A percentile compares a stretch with the other conserved stretches of the same genome.
Conservation (phyloP, 148 eudicot species). For the Dianthus caryophyllus region DNA sequence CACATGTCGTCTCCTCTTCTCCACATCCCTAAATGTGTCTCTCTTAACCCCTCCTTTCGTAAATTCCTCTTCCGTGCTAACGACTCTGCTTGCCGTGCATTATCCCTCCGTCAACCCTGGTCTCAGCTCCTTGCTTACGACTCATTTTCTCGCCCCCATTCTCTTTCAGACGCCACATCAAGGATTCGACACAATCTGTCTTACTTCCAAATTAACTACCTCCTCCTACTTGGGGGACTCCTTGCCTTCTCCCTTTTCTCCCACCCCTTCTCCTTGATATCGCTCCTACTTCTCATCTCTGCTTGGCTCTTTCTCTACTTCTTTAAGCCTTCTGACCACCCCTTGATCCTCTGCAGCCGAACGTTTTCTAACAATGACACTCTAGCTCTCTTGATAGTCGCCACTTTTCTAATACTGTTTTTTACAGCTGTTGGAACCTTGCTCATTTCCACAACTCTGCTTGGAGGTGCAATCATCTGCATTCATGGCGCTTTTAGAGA, state of each 20-base stretch:
- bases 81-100: conserved; percentile 28
- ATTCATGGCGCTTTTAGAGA: conserved; percentile 55
- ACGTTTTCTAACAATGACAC: conserved; percentile 47
- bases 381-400: conserved; percentile 32
- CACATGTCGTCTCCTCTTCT: conserved; percentile 35
- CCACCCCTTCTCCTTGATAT: conserved; percentile 52
- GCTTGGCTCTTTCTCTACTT: conserved; percentile 66
- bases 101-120: conserved; percentile 53
- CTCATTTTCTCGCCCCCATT: conserved; percentile 43
- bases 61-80: conserved; percentile 31
- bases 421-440: conserved; percentile 75
- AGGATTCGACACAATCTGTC: conserved; percentile 45
- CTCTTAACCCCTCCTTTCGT: conserved; percentile 38
- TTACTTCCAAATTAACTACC: conserved; percentile 56
- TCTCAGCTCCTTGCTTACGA: conserved; percentile 40
- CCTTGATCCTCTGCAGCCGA: conserved; percentile 37
- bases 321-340: conserved; percentile 48
- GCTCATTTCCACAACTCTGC: conserved; percentile 61
- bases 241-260: conserved; percentile 46
- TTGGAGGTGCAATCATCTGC: conserved; percentile 50
- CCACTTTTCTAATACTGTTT: conserved; percentile 48
- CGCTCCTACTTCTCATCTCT: conserved; percentile 36
- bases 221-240: conserved; percentile 32
- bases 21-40: conserved; percentile 27
- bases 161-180: conserved; percentile 38